phyloP scores from a whole-genome alignment of 1,139 yeast species.

The Kodamaea derodonti region DNA sequence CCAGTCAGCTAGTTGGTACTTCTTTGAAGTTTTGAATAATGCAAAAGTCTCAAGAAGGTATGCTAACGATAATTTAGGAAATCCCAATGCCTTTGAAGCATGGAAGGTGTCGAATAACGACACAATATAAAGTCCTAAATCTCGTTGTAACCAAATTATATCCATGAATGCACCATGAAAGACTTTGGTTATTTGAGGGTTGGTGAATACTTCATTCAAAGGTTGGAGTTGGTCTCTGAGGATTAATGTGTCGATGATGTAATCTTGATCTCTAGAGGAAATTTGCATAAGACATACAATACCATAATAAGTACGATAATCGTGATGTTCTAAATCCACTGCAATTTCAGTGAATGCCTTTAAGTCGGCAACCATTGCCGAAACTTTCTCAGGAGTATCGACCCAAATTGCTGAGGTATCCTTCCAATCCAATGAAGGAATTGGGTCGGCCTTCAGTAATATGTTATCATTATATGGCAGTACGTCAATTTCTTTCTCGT shows the following conservation, averaged over 20 bases:
- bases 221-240: slow-evolving; percentile 67
- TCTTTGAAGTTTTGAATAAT: slow-evolving; percentile 82
- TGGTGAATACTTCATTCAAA: slow-evolving; percentile 72
- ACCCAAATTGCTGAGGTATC: slow-evolving; percentile 67
- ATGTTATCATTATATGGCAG: slow-evolving; percentile 68
- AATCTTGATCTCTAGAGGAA: slow-evolving; percentile 75
- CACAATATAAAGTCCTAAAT: slow-evolving; percentile 86
- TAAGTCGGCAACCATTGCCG: slow-evolving; percentile 53
- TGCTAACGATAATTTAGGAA: slow-evolving; percentile 82
- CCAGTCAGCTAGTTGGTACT: slow-evolving; percentile 97
- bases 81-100: slow-evolving; percentile 75
- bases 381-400: slow-evolving; percentile 51
- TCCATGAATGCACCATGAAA: slow-evolving; percentile 98
- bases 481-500: slow-evolving; percentile 66
- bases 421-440: slow-evolving; percentile 64
- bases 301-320: slow-evolving; percentile 85
- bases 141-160: slow-evolving; percentile 94
- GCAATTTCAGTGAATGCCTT: slow-evolving; percentile 63
- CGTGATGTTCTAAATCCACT: slow-evolving; percentile 97
- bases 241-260: slow-evolving; percentile 74
- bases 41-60: slow-evolving; percentile 78
- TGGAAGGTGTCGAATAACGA: slow-evolving; percentile 89
- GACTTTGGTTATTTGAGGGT: slow-evolving; percentile 79
- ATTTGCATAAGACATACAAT: slow-evolving; percentile 93
- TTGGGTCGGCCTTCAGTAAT: slow-evolving; percentile 45